Conservation (phyloP, 75 land plant species). For the Pseudotsuga menziesii region DNA sequence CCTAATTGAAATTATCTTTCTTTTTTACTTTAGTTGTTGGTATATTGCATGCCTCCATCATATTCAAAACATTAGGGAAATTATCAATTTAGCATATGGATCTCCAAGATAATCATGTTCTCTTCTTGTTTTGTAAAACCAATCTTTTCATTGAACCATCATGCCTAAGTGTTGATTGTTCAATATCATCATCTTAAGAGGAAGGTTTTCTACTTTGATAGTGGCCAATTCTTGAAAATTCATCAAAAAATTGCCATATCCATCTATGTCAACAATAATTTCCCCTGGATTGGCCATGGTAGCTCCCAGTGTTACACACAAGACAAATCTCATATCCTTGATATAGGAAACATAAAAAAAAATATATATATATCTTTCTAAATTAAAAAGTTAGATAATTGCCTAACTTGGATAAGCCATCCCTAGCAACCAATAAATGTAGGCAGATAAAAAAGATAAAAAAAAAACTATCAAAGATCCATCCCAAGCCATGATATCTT, state of each 20-base stretch:
- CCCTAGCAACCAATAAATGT: too few species aligned
- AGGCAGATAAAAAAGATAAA: too few species aligned
- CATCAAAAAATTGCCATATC: conserved; percentile 93
- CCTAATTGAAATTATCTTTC: conserved; percentile 50
- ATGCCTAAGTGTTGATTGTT: conserved; percentile 94
- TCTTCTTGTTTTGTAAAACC: conserved; percentile 67
- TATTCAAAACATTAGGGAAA: conserved; percentile 71
- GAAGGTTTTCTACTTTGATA: conserved; percentile 66
- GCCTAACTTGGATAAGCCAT: too few species aligned
- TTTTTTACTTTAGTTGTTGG: conserved; percentile 67
- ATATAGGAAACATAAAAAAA: too few species aligned
- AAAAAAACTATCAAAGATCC: too few species aligned
- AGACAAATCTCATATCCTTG: conserved; percentile 81
- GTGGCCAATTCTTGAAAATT: conserved; percentile 88
- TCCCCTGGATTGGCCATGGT: conserved; percentile 68
- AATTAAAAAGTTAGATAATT: too few species aligned
- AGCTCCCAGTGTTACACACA: conserved; percentile 90
- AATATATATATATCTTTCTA: too few species aligned
- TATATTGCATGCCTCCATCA: conserved; percentile 72
- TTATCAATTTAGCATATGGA: conserved; percentile 59
- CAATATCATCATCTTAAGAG: conserved; percentile 80
- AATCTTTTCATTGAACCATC: conserved; percentile 94
- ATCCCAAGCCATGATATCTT: too few species aligned
- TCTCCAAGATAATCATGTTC: conserved; percentile 87
- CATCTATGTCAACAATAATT: conserved; percentile 81